Evolutionary conservation across 208 protist species (phyloP).

Genomic region (Leishmania martiniquensis): DNA sequence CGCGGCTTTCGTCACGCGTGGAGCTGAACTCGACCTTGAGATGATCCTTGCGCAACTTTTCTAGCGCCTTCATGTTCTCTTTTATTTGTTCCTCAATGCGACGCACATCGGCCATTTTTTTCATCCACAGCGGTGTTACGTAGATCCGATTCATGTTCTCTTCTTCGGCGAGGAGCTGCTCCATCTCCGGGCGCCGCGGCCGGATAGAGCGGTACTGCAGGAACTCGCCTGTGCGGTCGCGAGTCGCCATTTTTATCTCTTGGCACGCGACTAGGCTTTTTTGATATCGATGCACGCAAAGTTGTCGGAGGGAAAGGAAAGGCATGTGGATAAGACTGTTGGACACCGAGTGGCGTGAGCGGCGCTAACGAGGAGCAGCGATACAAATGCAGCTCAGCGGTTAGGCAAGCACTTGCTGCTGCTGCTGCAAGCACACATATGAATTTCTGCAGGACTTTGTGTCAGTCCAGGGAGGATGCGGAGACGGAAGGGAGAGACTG

Average conservation of each 20-base stretch:
- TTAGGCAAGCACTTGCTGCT: neutral
- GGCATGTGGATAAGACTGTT: neutral
- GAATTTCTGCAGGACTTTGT: too few relatives aligned
- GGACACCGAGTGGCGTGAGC: neutral
- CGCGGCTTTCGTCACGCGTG: constrained; percentile 72
- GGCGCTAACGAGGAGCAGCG: neutral
- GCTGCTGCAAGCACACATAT: too few relatives aligned
- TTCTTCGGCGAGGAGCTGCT: constrained; percentile 68
- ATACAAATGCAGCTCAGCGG: neutral
- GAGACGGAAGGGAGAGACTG: too few relatives aligned
- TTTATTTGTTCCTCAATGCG: constrained; percentile 64
- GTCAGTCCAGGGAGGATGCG: too few relatives aligned
- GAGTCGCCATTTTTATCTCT: constrained; percentile 73
- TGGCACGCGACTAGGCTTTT: neutral
- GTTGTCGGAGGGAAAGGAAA: neutral
- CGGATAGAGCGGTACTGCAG: constrained; percentile 81
- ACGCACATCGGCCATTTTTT: constrained; percentile 86
- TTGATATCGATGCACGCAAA: neutral
- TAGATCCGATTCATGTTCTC: constrained; percentile 68
- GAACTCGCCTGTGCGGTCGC: constrained; percentile 88
- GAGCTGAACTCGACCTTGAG: constrained; percentile 92
- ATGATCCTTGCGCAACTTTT: constrained; percentile 79
- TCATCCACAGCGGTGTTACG: constrained; percentile 82
- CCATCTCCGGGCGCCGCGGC: constrained; percentile 57
- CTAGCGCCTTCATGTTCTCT: constrained; percentile 72